These are phyloP conservation scores for Kwoniella shandongensis DNA, from an alignment of 768 basidiomycete genomes.

Conservation along the genomic window DNA sequence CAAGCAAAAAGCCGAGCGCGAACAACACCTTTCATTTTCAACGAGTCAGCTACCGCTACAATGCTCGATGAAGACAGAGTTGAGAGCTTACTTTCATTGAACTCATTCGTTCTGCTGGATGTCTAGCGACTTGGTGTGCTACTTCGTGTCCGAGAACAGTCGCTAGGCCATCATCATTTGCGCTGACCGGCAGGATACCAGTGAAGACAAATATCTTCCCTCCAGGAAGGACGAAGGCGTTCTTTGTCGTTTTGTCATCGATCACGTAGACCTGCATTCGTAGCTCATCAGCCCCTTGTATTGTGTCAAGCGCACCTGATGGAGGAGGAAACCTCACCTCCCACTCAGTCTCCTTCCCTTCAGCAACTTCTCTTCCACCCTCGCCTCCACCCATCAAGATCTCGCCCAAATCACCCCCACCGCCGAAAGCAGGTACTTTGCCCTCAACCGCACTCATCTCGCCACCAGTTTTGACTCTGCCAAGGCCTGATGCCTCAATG, in stretches of 20 bases:
- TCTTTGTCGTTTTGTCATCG: slow-evolving; percentile 67
- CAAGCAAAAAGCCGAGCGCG: slow-evolving; percentile 56
- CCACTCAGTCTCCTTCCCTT: slow-evolving; percentile 51
- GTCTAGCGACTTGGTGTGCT: slow-evolving; percentile 61
- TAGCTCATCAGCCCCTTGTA: not conserved
- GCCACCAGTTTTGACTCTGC: slow-evolving; percentile 58
- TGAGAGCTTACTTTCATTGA: slow-evolving; percentile 43
- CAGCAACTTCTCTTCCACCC: slow-evolving; percentile 14
- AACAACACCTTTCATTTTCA: slow-evolving; percentile 47
- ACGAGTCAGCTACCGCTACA: slow-evolving; percentile 4
- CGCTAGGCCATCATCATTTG: slow-evolving; percentile 77
- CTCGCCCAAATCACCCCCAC: slow-evolving; percentile 31
- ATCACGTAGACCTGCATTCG: slow-evolving; percentile 69
- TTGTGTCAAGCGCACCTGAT: slow-evolving; percentile 11
- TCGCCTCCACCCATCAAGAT: slow-evolving; percentile 39
- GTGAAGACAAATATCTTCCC: slow-evolving; percentile 80
- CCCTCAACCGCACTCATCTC: slow-evolving; percentile 43
- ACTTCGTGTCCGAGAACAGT: slow-evolving; percentile 84
- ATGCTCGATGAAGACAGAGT: not conserved
- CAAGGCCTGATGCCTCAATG: slow-evolving; percentile 70
- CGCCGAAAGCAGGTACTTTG: slow-evolving; percentile 38
- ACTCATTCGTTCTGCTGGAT: slow-evolving; percentile 55
- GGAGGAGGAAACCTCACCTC: slow-evolving; percentile 45
- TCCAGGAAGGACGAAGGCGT: slow-evolving; percentile 76
- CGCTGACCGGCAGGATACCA: slow-evolving; percentile 75